These are phyloP conservation scores for Metschnikowia shivogae DNA, from an alignment of 805 yeast species.

Conservation along the genomic window DNA sequence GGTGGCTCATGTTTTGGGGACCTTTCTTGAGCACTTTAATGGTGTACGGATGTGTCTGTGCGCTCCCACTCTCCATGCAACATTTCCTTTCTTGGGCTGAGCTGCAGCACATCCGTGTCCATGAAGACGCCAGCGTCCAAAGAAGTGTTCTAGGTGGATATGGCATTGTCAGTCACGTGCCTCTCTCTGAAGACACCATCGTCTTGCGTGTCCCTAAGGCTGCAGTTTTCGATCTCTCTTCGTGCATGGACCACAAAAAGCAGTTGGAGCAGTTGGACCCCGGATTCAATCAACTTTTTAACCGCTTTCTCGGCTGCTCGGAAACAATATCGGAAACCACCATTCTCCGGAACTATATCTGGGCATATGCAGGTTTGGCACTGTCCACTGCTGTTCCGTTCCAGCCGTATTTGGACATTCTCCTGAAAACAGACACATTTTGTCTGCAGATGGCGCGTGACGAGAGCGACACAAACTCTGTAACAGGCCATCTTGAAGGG, in stretches of 20 bases:
- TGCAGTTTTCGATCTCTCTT: constrained; percentile 8
- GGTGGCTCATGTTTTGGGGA: background rate
- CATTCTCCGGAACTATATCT: constrained; percentile 15
- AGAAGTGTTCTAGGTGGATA: constrained; percentile 14
- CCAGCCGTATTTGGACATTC: constrained; percentile 11
- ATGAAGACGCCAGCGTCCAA: constrained; percentile 3
- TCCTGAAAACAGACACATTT: constrained; percentile 9
- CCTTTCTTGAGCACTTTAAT: constrained; percentile 2
- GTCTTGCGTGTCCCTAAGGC: constrained; percentile 13
- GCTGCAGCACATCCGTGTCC: constrained; percentile 5
- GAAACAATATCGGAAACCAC: constrained; percentile 11
- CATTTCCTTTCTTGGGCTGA: constrained; percentile 6
- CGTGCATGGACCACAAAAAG: constrained; percentile 1
- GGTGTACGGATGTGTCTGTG: constrained; percentile 9
- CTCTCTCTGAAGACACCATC: constrained; percentile 4
- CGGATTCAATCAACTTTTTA: background rate
- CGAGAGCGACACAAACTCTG: background rate
- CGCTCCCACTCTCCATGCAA: background rate
- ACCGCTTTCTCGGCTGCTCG: background rate
- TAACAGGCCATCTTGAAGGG: no score
- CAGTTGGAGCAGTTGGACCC: background rate
- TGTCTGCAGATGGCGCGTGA: constrained; percentile 4
- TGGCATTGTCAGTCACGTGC: constrained; percentile 9
- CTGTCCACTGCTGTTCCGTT: background rate
- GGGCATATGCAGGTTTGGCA: constrained; percentile 10